Base-by-base conservation (phyloP, 2,329 filamentous ascomycete species). In the Parastagonospora avenae region DNA sequence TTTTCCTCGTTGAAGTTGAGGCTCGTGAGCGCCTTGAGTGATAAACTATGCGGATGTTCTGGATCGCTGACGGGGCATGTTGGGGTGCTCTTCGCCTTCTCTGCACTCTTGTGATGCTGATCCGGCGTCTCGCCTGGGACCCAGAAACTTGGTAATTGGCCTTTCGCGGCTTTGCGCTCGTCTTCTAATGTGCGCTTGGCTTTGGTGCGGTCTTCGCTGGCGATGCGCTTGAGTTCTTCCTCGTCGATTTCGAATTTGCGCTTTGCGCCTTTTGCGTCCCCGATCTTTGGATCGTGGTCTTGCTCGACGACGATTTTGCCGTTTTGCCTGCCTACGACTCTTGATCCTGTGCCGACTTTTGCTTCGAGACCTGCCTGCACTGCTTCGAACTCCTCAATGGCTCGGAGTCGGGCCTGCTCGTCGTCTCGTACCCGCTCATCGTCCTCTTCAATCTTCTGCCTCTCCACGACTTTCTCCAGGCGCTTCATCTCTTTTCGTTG, bases 401-500 rank as follows among this genome's bases (percentile, higher is more conserved):
- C 89, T 36, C 87, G 81, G 60, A 83, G 81, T 48, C 82, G 81
- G 3, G 86, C 89, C 71, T 94, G 89, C 39, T 85, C 86, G 14
- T 92, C 85, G 41, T 85, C 80, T 8, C 82, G 76, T 4, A 79
- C 79, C 46, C 80, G 79, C 3, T 83, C 81, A 53, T 89, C 87
- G 4, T 81, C 79, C 6, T 81, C 78, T 24, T 92, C 88, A 47
- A 82, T 80, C 54, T 81, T 79, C 27, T 85, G 82, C 28, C 82
- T 77, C 58, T 87, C 85, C 15, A 83, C 80, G 16, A 83, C 81
- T 61, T 85, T 88, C 54, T 91, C 90, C 2, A 90, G 70, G 0
- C 94, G 85, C 71, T 92, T 94, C 58, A 96, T 92, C 70, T 97
- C 94, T 76, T 92, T 90, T 62, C 91, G 88, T 74, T 99, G 93